phyloP scores from a whole-genome alignment of 495 filamentous ascomycete genomes.

The Penicillium canariense region DNA sequence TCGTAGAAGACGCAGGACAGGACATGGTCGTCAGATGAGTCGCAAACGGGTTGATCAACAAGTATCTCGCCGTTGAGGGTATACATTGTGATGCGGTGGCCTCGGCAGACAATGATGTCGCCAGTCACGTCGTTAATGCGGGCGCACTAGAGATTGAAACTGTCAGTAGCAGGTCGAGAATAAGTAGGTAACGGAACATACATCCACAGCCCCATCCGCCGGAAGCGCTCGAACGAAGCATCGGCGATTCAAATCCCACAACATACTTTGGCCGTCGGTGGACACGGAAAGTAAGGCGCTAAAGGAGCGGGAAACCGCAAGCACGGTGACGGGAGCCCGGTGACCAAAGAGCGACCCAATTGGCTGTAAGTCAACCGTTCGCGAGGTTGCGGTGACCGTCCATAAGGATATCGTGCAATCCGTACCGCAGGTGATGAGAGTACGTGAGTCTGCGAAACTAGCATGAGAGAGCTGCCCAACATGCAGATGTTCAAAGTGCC shows the following conservation, averaged over 20 bases:
- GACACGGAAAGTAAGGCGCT: conserved; percentile 80
- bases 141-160: conserved; percentile 60
- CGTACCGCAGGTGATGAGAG: conserved; percentile 82
- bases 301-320: conserved; percentile 84
- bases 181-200: conserved; percentile 36
- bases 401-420: conserved; percentile 90
- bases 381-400: conserved; percentile 60
- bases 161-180: neutral
- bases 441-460: conserved; percentile 82
- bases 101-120: conserved; percentile 79
- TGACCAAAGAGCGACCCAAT: conserved; percentile 85
- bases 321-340: conserved; percentile 70
- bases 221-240: conserved; percentile 79
- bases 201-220: conserved; percentile 48
- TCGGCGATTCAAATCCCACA: conserved; percentile 92
- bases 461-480: conserved; percentile 80
- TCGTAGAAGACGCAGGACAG: conserved; percentile 90
- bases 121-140: conserved; percentile 87
- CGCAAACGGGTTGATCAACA: conserved; percentile 75
- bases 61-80: conserved; percentile 84
- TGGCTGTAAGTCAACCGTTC: conserved; percentile 76
- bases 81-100: conserved; percentile 70
- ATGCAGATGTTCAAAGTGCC: conserved; percentile 90
- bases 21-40: conserved; percentile 68
- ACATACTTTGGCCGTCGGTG: conserved; percentile 72